Conservation (phyloP, 768 basidiomycete genomes). For the Agrocybe praecox region DNA sequence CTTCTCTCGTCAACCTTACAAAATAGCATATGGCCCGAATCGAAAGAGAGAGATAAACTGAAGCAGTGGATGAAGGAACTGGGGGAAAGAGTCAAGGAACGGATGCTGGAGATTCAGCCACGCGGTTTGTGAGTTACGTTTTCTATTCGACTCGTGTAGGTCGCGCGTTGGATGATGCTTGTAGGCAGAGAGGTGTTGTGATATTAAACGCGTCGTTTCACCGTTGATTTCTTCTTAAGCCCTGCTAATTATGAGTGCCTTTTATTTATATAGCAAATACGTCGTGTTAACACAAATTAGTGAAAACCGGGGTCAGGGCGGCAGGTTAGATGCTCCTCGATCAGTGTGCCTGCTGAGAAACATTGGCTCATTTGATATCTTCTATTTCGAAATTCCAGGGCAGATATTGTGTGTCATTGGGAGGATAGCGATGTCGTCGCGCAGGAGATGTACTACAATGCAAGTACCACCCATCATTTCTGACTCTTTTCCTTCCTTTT, state of each 20-base stretch:
- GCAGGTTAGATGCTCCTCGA: slow-evolving; percentile 57
- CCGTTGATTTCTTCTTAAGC: too few species aligned
- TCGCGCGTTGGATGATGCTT: not conserved
- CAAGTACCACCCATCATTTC: slow-evolving; percentile 37
- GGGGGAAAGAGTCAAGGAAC: slow-evolving; percentile 80
- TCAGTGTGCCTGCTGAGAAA: slow-evolving; percentile 8
- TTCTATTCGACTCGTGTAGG: not conserved
- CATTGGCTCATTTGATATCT: slow-evolving; percentile 8
- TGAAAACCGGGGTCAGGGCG: slow-evolving; percentile 85
- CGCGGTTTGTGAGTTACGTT: slow-evolving; percentile 70
- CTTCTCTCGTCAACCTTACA: slow-evolving; percentile 73
- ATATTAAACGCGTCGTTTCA: too few species aligned
- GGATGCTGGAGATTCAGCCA: slow-evolving; percentile 84
- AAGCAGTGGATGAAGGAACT: slow-evolving; percentile 84
- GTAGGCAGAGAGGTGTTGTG: too few species aligned
- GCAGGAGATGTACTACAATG: slow-evolving; percentile 80
- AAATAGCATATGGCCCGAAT: slow-evolving; percentile 64
- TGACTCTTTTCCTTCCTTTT: too few species aligned
- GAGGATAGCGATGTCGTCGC: slow-evolving; percentile 81
- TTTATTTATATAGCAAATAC: slow-evolving; percentile 63
- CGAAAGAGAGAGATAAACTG: slow-evolving; percentile 69
- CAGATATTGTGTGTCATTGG: slow-evolving; percentile 86
- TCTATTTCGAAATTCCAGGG: slow-evolving; percentile 41
- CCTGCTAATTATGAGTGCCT: not conserved
- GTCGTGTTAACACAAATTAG: slow-evolving; percentile 84